Base-by-base conservation (phyloP, 495 filamentous ascomycete genomes). In the Hypoxylon lienhwacheense region DNA sequence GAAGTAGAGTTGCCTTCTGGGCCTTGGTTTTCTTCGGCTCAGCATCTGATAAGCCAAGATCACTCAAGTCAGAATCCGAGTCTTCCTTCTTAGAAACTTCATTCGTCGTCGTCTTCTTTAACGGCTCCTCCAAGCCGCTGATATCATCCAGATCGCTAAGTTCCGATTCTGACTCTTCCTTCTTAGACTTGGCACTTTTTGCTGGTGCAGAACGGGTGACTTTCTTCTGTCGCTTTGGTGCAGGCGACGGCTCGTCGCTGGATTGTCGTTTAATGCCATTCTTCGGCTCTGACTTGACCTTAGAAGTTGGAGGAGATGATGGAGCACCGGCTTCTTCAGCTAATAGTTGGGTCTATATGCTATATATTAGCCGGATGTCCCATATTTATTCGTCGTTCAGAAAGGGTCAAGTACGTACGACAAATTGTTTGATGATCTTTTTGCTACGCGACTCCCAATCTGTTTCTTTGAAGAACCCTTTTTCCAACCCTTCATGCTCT, bases 381-480 rank as follows among this genome's bases (percentile, higher is more conserved):
- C 5, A 48, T 36, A 34, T 17, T 19, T 24, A 51, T 41, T 32
- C 21, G 21, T 17, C 49, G 50, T 8, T 45, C 22, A 22, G 39
- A 37, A 14, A n/a, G 12, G 35, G 7, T 20, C 53, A 16, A 35
- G 28, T 37, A 74, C 83, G 63, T 76, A 95, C 91, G 45, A 87
- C 79, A 67, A 83, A 81, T 11, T 80, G 75, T 50, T 79, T 77
- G 46, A 97, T 89, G 21, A 95, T 64, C 12, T 76, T 60, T 49
- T 95, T 90, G 70, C 89, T 95, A 58, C 78, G 80, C n/a, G 73
- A 66, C 61, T 93, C 95, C 93, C 92, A 97, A 12, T 77, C 66
- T 2, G 58, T 67, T 32, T 80, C 68, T 58, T 84, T 88, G 63
- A 95, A 84, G 61, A 88, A 96, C 0, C 81, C 87, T 3, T 79